Evolutionary conservation across 2,329 filamentous ascomycete species (phyloP).

Genomic region (Elsinoe arachidis): DNA sequence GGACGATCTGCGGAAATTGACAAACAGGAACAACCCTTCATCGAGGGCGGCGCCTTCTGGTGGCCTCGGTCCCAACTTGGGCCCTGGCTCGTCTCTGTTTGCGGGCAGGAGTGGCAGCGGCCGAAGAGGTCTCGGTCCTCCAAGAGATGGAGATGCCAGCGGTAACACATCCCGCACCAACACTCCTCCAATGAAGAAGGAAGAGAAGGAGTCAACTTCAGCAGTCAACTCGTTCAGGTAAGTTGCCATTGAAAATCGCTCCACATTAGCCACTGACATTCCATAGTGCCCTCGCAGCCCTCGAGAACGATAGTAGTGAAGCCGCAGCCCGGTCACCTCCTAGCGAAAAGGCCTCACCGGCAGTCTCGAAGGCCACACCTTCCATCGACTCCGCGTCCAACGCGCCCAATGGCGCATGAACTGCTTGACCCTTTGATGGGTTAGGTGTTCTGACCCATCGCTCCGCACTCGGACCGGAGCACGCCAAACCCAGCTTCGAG

Average conservation of each 20-base stretch:
- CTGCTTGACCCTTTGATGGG: background rate
- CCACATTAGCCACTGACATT: constrained; percentile 22
- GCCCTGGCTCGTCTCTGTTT: constrained; percentile 72
- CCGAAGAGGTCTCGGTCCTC: constrained; percentile 64
- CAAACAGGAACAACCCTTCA: too few species aligned
- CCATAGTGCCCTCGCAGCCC: constrained; percentile 42
- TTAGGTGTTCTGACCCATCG: background rate
- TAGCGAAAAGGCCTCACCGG: constrained; percentile 26
- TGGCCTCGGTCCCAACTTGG: constrained; percentile 53
- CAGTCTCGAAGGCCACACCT: constrained; percentile 25
- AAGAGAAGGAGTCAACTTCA: constrained; percentile 57
- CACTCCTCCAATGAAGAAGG: constrained; percentile 65
- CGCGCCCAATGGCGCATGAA: constrained; percentile 26
- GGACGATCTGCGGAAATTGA: constrained; percentile 79
- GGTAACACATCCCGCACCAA: constrained; percentile 80
- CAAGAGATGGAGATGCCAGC: constrained; percentile 64
- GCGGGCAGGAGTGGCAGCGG: constrained; percentile 86
- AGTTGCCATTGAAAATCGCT: constrained; percentile 29
- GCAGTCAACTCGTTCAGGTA: constrained; percentile 88
- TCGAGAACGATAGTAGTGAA: constrained; percentile 48
- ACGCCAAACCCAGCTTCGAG: constrained; percentile 9
- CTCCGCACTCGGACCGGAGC: constrained; percentile 1
- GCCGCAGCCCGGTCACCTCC: constrained; percentile 54
- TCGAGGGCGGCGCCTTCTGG: constrained; percentile 14
- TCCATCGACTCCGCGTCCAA: constrained; percentile 35